Conservation (phyloP, 2,329 filamentous ascomycete species). For the Diaporthe destruens region DNA sequence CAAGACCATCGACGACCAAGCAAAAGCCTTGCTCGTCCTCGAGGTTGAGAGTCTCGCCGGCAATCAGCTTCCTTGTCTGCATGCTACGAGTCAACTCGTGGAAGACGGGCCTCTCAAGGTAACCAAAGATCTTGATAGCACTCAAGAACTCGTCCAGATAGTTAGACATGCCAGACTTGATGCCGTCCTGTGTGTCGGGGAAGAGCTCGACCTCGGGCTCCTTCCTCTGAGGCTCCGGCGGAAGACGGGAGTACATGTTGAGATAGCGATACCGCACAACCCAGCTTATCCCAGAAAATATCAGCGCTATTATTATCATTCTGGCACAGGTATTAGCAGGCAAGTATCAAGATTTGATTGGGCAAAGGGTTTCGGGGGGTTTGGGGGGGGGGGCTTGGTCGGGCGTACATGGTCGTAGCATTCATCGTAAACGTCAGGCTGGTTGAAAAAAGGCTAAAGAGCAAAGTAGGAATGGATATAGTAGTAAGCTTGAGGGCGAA, state of each 20-base stretch:
- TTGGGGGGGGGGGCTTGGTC: constrained; percentile 47
- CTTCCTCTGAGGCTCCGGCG: constrained; percentile 94
- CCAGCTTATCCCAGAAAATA: constrained; percentile 91
- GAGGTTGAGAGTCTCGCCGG: constrained; percentile 92
- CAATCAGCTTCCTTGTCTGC: constrained; percentile 97
- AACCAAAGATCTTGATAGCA: constrained; percentile 99
- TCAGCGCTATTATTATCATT: constrained; percentile 79
- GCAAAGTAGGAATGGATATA: constrained; percentile 87
- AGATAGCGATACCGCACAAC: constrained; percentile 94
- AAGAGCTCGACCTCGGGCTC: constrained; percentile 96
- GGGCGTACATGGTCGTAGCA: constrained; percentile 85
- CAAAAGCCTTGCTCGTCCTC: constrained; percentile 99
- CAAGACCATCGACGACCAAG: constrained; percentile 93
- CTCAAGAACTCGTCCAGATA: constrained; percentile 98
- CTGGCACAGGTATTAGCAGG: constrained; percentile 54
- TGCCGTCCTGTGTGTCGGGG: constrained; percentile 88
- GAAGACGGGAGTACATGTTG: constrained; percentile 95
- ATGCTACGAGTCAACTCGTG: constrained; percentile 97
- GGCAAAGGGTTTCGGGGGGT: constrained; percentile 1
- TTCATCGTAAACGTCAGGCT: constrained; percentile 99
- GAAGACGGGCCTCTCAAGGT: constrained; percentile 94
- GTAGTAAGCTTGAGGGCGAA: constrained; percentile 88
- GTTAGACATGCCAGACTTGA: constrained; percentile 92
- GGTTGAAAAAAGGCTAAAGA: constrained; percentile 91
- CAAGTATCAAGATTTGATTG: constrained; percentile 22